phyloP scores from a whole-genome alignment of 116 monocot genomes.

The Posidonia oceanica region DNA sequence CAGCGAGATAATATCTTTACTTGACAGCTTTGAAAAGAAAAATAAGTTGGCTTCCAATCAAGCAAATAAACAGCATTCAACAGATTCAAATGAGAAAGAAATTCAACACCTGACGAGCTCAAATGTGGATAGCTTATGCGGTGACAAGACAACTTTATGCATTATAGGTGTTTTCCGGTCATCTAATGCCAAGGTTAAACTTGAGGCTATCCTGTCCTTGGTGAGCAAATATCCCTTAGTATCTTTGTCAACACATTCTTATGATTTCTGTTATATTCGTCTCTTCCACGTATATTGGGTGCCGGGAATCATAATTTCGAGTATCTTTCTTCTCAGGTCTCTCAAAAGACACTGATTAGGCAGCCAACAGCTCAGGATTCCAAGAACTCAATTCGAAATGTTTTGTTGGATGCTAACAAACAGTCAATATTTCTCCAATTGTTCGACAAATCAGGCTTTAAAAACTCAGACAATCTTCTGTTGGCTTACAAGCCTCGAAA shows the following conservation, averaged over 20 bases:
- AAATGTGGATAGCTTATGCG: conserved; percentile 57
- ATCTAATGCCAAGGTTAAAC: conserved; percentile 37
- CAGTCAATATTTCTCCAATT: conserved; percentile 46
- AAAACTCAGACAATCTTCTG: conserved; percentile 36
- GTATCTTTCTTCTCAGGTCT: conserved; percentile 32
- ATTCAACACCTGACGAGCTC: conserved; percentile 37
- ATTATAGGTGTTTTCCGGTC: conserved; percentile 67
- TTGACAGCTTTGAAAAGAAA: conserved; percentile 70
- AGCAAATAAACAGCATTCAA: conserved; percentile 24
- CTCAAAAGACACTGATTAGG: conserved; percentile 66
- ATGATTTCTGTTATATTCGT: not conserved
- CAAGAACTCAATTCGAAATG: conserved; percentile 36
- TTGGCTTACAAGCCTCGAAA: conserved; percentile 78
- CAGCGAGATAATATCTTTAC: conserved; percentile 47
- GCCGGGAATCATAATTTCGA: not conserved
- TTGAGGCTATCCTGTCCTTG: conserved; percentile 37
- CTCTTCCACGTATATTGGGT: not conserved
- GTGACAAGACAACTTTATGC: conserved; percentile 51
- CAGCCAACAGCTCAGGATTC: conserved; percentile 15
- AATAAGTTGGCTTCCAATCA: conserved; percentile 41
- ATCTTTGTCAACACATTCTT: not conserved
- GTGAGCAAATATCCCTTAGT: conserved; percentile 24
- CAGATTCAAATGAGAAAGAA: conserved; percentile 11
- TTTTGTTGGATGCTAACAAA: conserved; percentile 63
- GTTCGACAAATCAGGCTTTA: conserved; percentile 54